Base-by-base conservation (phyloP, 441 rosid species). In the Populus tomentosa region DNA sequence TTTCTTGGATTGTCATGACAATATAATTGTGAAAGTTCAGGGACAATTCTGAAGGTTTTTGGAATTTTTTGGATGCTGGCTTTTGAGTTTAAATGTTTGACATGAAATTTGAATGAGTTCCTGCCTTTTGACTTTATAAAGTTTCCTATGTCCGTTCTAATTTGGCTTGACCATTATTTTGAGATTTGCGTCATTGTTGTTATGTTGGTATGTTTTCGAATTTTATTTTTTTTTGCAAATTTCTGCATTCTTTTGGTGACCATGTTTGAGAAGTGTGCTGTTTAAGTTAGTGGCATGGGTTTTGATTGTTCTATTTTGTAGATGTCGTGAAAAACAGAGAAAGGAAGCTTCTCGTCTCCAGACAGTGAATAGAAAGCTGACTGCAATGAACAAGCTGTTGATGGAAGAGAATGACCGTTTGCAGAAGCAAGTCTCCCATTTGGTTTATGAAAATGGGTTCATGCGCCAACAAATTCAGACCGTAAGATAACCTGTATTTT, bases 401-500 rank as follows among this genome's bases (percentile, higher is more conserved):
- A 91, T 94, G 97, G 98, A 94, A 88, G 98, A 94, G 86, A 94
- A 94, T 83, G 98, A 94, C 77, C 92, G 98, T 63, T 78, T 94
- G 59, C 98, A 94, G 90, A 94, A 94, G 91, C 98, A 94, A 87
- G 97, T 94, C 75, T 94, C 98, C 0, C 94, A 92, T 35, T 87
- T 94, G 86, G 97, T 94, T 74, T 94, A 94, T 53, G 97, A 94
- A 82, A 94, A 94, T 82, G 97, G 97, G 53, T 91, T 76, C 88
- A 90, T 92, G 95, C 90, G 87, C 74, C 86, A 87, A 24, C 93
- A 94, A 82, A 75, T 92, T 78, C 95, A 90, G 33, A 90, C 83
- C 79, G 98, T 94, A 61, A 61, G 42, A 38, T 38, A 38, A 38
- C 10, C 11, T 38, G 42, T 13, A 2, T 38, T 38, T 38, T 38